Evolutionary conservation across 1,139 yeast species (phyloP).

Genomic region (Pichia sp.): DNA sequence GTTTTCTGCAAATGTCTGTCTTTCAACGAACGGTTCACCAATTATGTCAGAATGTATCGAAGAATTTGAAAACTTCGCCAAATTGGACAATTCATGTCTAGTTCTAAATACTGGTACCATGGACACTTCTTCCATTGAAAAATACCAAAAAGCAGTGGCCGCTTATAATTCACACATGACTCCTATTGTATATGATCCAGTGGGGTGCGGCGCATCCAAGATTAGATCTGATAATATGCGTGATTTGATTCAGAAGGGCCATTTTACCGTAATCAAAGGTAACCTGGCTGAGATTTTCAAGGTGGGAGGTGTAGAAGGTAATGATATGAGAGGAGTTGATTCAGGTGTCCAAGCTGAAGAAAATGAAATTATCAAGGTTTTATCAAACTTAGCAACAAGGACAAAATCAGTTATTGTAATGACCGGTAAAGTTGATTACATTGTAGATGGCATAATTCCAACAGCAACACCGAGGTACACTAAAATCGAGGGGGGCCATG

Average conservation of each 20-base stretch:
- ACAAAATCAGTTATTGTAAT: slow-evolving; percentile 62
- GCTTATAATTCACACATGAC: slow-evolving; percentile 50
- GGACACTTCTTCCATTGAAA: slow-evolving; percentile 32
- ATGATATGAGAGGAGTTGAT: slow-evolving; percentile 82
- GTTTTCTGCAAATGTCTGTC: slow-evolving; percentile 81
- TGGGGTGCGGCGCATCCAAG: slow-evolving; percentile 78
- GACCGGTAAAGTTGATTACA: slow-evolving; percentile 48
- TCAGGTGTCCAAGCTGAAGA: slow-evolving; percentile 31
- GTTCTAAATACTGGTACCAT: slow-evolving; percentile 79
- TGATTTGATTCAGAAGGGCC: slow-evolving; percentile 47
- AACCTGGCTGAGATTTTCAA: slow-evolving; percentile 74
- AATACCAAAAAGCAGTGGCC: slow-evolving; percentile 44
- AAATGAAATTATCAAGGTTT: slow-evolving; percentile 30
- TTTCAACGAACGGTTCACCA: slow-evolving; percentile 84
- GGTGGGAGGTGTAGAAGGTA: slow-evolving; percentile 29
- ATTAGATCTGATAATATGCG: slow-evolving; percentile 45
- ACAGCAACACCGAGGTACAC: slow-evolving; percentile 23
- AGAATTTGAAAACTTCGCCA: slow-evolving; percentile 64
- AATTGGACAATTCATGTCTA: slow-evolving; percentile 43
- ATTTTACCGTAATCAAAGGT: slow-evolving; percentile 71
- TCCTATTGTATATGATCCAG: slow-evolving; percentile 82
- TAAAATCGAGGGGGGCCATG: slow-evolving; percentile 51
- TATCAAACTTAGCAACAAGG: slow-evolving; percentile 43
- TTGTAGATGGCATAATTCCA: slow-evolving; percentile 33
- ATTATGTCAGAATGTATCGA: slow-evolving; percentile 76